Evolutionary conservation across 2,329 filamentous ascomycete species (phyloP), one percentile per base, ranked within the genome.

Genomic region (Fusarium paranaense): DNA sequence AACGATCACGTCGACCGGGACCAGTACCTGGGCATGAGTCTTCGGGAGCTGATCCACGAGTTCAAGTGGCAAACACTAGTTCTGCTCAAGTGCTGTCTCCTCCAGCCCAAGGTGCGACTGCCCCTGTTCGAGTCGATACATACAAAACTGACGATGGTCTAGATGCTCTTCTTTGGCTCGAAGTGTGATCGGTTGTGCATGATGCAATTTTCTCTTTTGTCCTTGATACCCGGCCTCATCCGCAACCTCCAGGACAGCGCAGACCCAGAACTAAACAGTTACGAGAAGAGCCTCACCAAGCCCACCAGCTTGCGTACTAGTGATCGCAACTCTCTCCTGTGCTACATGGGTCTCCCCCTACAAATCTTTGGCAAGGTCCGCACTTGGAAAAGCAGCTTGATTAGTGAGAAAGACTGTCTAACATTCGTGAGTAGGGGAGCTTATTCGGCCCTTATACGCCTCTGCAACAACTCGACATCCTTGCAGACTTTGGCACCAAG

Each of bases 161-260:
- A 98, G 95, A 98, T 98, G 93, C 91, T 99, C 63, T 98, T 99
- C 86, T 99, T 98, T 79, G 95, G 97, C 71, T 95, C 96, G n/a
- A 92, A 95, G 78, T 98, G 97, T 83, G 97, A 99, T 83, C 90
- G 94, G 74, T 86, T 99, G 76, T 99, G 97, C 89, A 97, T 98
- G 94, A 95, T 98, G 84, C 97, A 99, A 83, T 99, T 98, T 85
- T 97, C 96, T 50, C 89, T 99, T 54, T 93, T 99, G 77, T 98
- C 96, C 62, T 87, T 99, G 79, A 97, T 99, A 85, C 97, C 97
- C 56, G 95, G 95, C 69, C 90, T 99, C 66, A 92, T 98, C 79
- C 91, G 94, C 79, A 95, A 93, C 78, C 89, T 99, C n/a, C 92
- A 97, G 83, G 97, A 99, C 84, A 97, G 94, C 78, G 96, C 97